A percentile compares a stretch with the other conserved stretches of the same genome.
phyloP scores from a whole-genome alignment of 2,329 filamentous ascomycete species.

The Lomentospora prolificans region DNA sequence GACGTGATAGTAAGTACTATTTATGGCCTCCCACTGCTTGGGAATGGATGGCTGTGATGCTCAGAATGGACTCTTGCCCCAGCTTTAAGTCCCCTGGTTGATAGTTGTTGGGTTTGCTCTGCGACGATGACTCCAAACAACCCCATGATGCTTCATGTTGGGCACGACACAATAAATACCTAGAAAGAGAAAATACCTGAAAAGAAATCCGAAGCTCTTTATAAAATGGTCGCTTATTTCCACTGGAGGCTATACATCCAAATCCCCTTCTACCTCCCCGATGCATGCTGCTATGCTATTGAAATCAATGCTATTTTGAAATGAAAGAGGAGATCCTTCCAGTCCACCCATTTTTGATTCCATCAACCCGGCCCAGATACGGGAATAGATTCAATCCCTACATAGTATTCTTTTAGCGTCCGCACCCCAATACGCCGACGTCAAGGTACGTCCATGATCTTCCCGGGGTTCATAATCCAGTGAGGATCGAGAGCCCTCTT shows the following conservation, averaged over 20 bases:
- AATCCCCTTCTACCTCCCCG: background rate
- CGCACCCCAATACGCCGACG: constrained; percentile 15
- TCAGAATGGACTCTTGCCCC: too few relatives aligned
- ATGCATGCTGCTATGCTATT: background rate
- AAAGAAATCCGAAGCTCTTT: background rate
- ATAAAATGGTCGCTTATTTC: background rate
- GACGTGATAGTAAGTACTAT: too few relatives aligned
- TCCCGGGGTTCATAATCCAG: constrained; percentile 87
- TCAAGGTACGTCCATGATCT: constrained; percentile 68
- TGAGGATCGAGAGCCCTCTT: constrained; percentile 75
- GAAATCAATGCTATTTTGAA: background rate
- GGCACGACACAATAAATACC: background rate
- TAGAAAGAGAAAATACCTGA: too few relatives aligned
- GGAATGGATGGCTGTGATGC: too few relatives aligned
- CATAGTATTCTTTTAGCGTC: too few relatives aligned
- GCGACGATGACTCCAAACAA: too few relatives aligned
- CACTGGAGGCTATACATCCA: background rate
- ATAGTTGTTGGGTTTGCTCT: too few relatives aligned
- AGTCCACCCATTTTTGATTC: background rate
- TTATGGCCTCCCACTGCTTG: too few relatives aligned
- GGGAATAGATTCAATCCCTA: background rate
- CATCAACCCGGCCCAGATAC: background rate
- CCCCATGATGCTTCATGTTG: background rate
- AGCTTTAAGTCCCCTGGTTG: too few relatives aligned
- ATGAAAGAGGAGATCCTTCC: background rate